Conservation (phyloP, 1,284 basidiomycete species). For the Pseudozyma pruni region DNA sequence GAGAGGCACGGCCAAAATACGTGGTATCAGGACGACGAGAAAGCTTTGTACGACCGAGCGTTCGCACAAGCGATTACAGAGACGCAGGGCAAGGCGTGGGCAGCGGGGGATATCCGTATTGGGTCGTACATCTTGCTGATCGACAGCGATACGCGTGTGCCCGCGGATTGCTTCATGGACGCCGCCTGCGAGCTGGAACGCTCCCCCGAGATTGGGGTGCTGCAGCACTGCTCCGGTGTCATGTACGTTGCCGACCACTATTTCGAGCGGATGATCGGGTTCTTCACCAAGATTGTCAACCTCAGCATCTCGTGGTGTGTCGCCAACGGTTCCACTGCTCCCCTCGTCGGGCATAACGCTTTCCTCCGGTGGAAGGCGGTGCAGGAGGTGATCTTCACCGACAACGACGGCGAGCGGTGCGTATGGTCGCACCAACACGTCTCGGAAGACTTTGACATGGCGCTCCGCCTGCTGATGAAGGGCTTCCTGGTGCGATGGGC, state of each 20-base stretch:
- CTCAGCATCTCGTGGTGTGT: conserved; percentile 70
- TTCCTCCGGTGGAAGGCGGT: conserved; percentile 85
- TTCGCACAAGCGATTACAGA: too few relatives aligned
- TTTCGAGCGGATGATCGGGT: conserved; percentile 85
- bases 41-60: conserved; percentile 36
- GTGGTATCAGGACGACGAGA: conserved; percentile 45
- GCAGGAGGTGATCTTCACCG: conserved; percentile 80
- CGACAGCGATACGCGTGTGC: conserved; percentile 84
- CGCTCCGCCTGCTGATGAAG: conserved; percentile 69
- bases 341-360: conserved; percentile 88
- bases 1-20: not conserved
- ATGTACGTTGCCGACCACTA: conserved; percentile 87
- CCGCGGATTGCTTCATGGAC: conserved; percentile 84
- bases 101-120: conserved; percentile 52
- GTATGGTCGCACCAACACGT: conserved; percentile 85
- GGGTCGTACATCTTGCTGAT: conserved; percentile 57
- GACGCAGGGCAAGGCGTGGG: too few relatives aligned
- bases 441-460: conserved; percentile 83
- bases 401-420: conserved; percentile 76
- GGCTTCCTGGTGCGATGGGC: conserved; percentile 84
- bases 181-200: conserved; percentile 82
- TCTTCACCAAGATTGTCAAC: conserved; percentile 71
- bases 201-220: conserved; percentile 80
- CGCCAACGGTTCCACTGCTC: conserved; percentile 69
- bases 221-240: conserved; percentile 82